phyloP scores from a whole-genome alignment of 176 grass and related monocot genomes.

The Oryza officinalis region DNA sequence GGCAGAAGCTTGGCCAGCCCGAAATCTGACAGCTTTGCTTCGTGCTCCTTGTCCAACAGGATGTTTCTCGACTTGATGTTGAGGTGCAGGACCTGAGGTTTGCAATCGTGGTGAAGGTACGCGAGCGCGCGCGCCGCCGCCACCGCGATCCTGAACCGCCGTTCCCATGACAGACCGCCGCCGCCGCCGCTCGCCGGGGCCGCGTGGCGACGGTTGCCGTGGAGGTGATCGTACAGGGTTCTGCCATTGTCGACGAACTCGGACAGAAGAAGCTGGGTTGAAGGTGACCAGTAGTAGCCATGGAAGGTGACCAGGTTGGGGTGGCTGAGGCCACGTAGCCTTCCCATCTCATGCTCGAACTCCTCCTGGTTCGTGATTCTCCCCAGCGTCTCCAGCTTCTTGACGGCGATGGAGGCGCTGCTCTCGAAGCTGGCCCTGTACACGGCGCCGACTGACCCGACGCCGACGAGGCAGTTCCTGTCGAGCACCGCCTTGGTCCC shows the following conservation, averaged over 20 bases:
- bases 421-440: slow-evolving; percentile 62
- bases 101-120: slow-evolving; percentile 71
- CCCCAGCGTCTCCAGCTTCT: slow-evolving; percentile 67
- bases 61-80: slow-evolving; percentile 71
- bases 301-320: slow-evolving; percentile 57
- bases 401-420: slow-evolving; percentile 57
- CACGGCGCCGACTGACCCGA: slow-evolving; percentile 58
- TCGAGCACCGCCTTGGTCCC: slow-evolving; percentile 65
- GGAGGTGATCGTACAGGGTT: slow-evolving; percentile 57
- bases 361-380: slow-evolving; percentile 54
- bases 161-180: slow-evolving; percentile 46
- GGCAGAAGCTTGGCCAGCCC: slow-evolving; percentile 64
- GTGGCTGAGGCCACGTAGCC: slow-evolving; percentile 49
- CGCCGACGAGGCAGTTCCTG: slow-evolving; percentile 60
- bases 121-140: slow-evolving; percentile 46
- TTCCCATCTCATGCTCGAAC: slow-evolving; percentile 67
- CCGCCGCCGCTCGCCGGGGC: slow-evolving; percentile 20
- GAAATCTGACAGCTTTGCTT: slow-evolving; percentile 66
- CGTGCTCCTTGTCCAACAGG: slow-evolving; percentile 45
- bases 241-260: slow-evolving; percentile 53
- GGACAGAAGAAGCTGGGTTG: slow-evolving; percentile 61
- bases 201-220: slow-evolving; percentile 25
- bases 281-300: slow-evolving; percentile 66
- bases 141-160: slow-evolving; percentile 52
- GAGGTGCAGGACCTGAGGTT: slow-evolving; percentile 61